These are phyloP conservation scores for Vigna nakashimae DNA, from an alignment of 306 rosid species.

Conservation along the genomic window DNA sequence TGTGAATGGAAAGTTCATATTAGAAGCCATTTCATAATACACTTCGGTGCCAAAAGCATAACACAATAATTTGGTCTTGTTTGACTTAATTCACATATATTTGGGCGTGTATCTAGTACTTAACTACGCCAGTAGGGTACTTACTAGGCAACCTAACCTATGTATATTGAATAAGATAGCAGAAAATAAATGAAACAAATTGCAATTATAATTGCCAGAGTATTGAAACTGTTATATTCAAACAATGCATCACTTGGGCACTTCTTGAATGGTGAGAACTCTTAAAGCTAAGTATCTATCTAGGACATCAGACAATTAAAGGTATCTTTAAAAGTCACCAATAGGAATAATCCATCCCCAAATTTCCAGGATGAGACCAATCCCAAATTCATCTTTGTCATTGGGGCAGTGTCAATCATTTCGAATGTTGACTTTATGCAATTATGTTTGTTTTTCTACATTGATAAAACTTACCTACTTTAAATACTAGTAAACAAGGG, in stretches of 20 bases:
- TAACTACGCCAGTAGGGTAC: background rate
- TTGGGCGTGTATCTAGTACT: background rate
- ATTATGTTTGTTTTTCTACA: background rate
- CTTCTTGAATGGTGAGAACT: background rate
- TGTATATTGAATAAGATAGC: background rate
- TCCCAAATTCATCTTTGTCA: background rate
- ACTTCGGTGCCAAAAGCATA: background rate
- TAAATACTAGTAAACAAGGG: background rate
- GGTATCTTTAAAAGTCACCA: background rate
- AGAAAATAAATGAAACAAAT: slow-evolving; percentile 14
- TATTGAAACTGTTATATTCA: background rate
- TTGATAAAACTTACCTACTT: background rate
- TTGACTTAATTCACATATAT: slow-evolving; percentile 8
- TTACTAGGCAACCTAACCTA: background rate
- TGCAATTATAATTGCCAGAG: background rate
- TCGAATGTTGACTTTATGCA: slow-evolving; percentile 1
- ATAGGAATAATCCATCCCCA: background rate
- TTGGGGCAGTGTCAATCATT: background rate
- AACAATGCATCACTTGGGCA: background rate
- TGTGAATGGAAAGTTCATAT: slow-evolving; percentile 32
- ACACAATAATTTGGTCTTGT: slow-evolving; percentile 4
- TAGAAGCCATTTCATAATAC: background rate
- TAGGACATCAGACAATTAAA: background rate
- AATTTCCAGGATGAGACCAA: background rate
- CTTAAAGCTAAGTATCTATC: background rate